Base-by-base conservation (phyloP, 2,329 filamentous ascomycete species). In the Aureobasidium sp. region DNA sequence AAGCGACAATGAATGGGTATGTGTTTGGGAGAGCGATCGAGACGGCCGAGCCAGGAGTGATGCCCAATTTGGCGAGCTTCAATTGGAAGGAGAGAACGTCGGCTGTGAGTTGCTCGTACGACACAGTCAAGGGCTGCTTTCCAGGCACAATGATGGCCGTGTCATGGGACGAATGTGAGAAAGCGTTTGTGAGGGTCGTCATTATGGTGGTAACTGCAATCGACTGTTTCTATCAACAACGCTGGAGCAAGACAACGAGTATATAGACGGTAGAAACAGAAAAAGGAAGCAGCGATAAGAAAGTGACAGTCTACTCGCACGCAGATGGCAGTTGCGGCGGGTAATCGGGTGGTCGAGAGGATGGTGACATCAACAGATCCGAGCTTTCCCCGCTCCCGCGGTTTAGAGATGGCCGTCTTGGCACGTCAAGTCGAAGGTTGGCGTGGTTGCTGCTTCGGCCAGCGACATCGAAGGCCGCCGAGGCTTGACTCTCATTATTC, bases 1-100 rank as follows among this genome's bases (percentile, higher is more conserved):
- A 96, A 2, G 90, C 86, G 62, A 94, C 86, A 71, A 95, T 89
- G 76, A 95, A 94, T 74, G 92, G 89, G 75, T 91, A 92, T 59
- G 87, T 91, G 78, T 95, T 95, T 63, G 88, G 84, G 20, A 91
- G 82, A 31, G 90, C 88, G 72, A 95, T 91, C 52, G 90, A 94
- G 58, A 95, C 89, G 51, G 89, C 87, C 15, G 87, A 83, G 66
- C 82, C 81, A 47, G 83, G 81, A 62, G 81, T 79, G 65, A 95
- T 85, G 66, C 90, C 90, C 62, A 93, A 81, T 52, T 81, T 81
- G 27, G 90, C 90, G 65, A 95, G 85, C 76, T 90, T 89, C 71
- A 81, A 79, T 78, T 94, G 90, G 78, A 94, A 93, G 17, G 82
- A 77, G 47, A 79, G 75, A 61, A 91, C 83, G 70, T 92, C 87